Base-by-base conservation (phyloP, 805 yeast species). In the Cyberlindnera meyerae region DNA sequence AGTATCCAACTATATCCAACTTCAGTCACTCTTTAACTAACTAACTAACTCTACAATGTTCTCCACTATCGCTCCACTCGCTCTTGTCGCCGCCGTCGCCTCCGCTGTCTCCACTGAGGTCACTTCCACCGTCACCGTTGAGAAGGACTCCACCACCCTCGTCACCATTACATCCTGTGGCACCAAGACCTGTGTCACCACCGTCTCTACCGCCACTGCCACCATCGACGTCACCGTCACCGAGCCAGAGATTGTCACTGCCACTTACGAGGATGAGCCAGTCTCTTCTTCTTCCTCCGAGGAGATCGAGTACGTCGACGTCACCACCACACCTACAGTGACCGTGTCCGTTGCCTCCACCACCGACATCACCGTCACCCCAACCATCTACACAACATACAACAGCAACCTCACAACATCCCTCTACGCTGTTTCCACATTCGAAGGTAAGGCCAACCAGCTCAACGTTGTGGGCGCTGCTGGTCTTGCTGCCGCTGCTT, bases 341-440 rank as follows among this genome's bases (percentile, higher is more conserved):
- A 45, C 54, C 11, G 29, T 43, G 26, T 66, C 77, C 25, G 62
- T 63, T 36, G 70, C 64, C 43, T 66, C 71, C 47, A 65, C 73
- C 24, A 69, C 74, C 24, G 51, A 48, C 27, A 48, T 55, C 37
- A 57, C 61, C 21, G 49, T 58, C 28, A 63, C 68, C 25, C 63
- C 66, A 39, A 62, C 66, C n/a, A 54, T 62, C 33, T 53, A 48
- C 52, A 51, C 59, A 24, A 62, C 65, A 51, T 34, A 55, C 60
- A 40, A 42, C 46, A 13, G 24, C 12, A n/a, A n/a, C n/a, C n/a
- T n/a, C n/a, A 44, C 43, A 27, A 28, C 45, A 15, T 38, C 49
- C 15, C 34, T 39, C 24, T 39, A 40, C 25, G 24, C 40, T 7
- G 33, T 51, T 18, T 28, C 42, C 24, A 37, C 49, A 20, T 54